Evolutionary conservation across 208 protist species (phyloP), one percentile per base, ranked within the genome.

Genomic region (Phytomonas francai): DNA sequence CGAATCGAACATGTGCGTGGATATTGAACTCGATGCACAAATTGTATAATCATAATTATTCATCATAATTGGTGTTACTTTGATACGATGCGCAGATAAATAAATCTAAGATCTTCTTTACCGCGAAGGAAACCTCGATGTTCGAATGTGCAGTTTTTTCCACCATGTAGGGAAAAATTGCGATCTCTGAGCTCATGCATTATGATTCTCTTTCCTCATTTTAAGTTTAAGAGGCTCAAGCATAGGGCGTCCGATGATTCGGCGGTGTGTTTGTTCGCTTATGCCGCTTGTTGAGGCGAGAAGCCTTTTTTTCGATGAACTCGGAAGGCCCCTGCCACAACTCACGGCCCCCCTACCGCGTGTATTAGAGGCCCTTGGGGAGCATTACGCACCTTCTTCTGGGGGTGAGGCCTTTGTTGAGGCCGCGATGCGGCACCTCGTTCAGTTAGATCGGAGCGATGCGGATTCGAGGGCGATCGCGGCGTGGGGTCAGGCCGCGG

Each of bases 401-500:
- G 68, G 69, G 16, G 78, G 69, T 16, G 81, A 87, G 68, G 49
- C 34, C 14, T 80, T 83, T 36, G 30, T 70, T 39, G 72, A 67
- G 59, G 67, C 71, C 0, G 71, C 83, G 4, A 59, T 92, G 28
- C 71, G 76, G 2, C 74, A 78, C 25, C 66, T 92, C 2, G 70
- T 92, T 34, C 68, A 75, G 51, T 73, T 92, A 19, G 87, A 92
- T 62, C 62, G 73, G 32, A 87, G 78, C 3, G 78, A 87, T 67
- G 77, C 69, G n/a, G 87, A 89, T 71, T 84, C 81, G 19, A 63
- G 51, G 27, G 33, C 74, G 54, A 81, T 92, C 33, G 78, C 81
- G 2, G 36, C 56, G 29, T 32, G 27, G 57, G 11, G 11, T 19
- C 57, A 19, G 27, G 57, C 11, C 16, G 57, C 57, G 30, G n/a